These are phyloP conservation scores for Chlorella sp. DNA, from an alignment of 139 green algal genomes.

Conservation along the genomic window DNA sequence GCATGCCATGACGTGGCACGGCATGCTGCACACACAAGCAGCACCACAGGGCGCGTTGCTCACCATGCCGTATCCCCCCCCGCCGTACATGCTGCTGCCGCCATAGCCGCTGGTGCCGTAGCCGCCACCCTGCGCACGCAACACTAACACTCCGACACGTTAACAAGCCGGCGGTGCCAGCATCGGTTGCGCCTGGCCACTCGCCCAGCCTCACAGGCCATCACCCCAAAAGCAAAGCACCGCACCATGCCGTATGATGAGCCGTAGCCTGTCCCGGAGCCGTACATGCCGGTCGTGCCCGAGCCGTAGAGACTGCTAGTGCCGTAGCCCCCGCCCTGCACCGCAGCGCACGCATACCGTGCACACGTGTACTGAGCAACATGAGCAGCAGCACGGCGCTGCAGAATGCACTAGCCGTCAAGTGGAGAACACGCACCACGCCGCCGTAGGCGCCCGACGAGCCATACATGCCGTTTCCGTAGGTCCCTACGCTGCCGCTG, in stretches of 20 bases:
- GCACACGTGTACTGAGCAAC: not conserved
- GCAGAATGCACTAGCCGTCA: not conserved
- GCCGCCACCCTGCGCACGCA: not conserved
- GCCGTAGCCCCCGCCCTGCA: too few relatives aligned
- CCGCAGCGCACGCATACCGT: not conserved
- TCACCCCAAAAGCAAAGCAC: not conserved
- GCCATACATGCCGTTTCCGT: not conserved
- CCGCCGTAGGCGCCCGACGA: not conserved
- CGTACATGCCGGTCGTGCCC: not conserved
- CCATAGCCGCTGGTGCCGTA: constrained; percentile 6
- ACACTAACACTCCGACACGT: not conserved
- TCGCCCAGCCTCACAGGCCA: too few relatives aligned
- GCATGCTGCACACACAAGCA: too few relatives aligned
- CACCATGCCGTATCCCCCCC: not conserved
- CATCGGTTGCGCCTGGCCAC: too few relatives aligned
- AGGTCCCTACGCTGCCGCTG: not conserved
- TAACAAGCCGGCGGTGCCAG: too few relatives aligned
- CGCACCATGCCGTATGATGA: not conserved
- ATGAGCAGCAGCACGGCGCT: not conserved
- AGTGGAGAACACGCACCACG: not conserved
- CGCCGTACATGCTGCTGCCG: constrained; percentile 9
- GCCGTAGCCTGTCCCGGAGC: not conserved
- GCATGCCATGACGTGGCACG: too few relatives aligned
- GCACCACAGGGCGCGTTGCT: too few relatives aligned
- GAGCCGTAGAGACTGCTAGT: not conserved